Percentiles rank a stretch among this genome's conserved stretches.
Evolutionary conservation across 257 asterid genomes (phyloP).

Genomic region (Galeopsis tetrahit): DNA sequence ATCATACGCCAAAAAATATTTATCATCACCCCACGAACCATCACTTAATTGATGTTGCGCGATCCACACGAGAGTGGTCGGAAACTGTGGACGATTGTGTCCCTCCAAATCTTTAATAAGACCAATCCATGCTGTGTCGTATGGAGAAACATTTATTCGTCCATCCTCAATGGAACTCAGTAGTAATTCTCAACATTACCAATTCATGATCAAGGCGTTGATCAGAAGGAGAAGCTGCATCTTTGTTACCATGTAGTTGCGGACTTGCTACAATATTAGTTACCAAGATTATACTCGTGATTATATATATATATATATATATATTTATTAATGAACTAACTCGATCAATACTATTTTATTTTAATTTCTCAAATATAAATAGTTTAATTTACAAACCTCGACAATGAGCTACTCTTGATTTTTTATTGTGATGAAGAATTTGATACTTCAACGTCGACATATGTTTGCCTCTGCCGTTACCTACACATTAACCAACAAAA

Average conservation of each 20-base stretch:
- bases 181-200: neutral
- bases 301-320: no score
- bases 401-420: neutral
- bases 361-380: neutral
- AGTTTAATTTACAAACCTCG: neutral
- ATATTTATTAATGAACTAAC: no score
- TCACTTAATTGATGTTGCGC: conserved; percentile 17
- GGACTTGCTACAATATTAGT: neutral
- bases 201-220: neutral
- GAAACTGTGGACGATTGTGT: neutral
- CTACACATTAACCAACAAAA: neutral
- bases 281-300: no score
- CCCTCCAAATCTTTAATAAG: neutral
- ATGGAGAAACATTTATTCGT: neutral
- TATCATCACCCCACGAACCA: conserved; percentile 57
- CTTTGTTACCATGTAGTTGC: neutral
- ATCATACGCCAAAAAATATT: conserved; percentile 33
- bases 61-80: neutral
- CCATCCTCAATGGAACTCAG: neutral
- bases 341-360: neutral
- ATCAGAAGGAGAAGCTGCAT: neutral
- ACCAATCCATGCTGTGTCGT: conserved; percentile 1
- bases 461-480: neutral
- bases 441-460: neutral
- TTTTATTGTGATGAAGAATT: neutral